A percentile compares a stretch with the other conserved stretches of the same genome.
Conservation (phyloP, 345 rosid species). For the Atalantia buxifolia region DNA sequence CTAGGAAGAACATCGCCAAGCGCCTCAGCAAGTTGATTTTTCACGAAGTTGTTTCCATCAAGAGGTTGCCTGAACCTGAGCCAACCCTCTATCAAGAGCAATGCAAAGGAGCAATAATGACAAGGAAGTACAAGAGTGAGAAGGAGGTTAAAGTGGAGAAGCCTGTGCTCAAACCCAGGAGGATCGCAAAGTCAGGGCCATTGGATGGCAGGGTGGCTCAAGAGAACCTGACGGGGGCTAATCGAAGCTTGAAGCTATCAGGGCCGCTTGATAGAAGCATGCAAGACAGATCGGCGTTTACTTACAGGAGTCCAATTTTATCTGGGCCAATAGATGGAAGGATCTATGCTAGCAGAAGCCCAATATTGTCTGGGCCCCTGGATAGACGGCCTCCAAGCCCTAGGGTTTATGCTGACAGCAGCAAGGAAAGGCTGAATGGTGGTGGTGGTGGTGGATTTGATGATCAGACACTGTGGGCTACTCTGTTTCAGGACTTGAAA, state of each 20-base stretch:
- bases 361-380: slow-evolving; percentile 45
- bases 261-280: slow-evolving; percentile 61
- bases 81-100: slow-evolving; percentile 11
- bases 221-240: slow-evolving; percentile 27
- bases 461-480: slow-evolving; percentile 53
- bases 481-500: slow-evolving; percentile 68
- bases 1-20: slow-evolving; percentile 44
- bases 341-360: slow-evolving; percentile 29
- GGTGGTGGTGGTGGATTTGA: slow-evolving; percentile 27
- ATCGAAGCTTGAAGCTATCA: slow-evolving; percentile 44
- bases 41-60: slow-evolving; percentile 26
- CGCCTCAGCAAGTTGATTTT: slow-evolving; percentile 41
- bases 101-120: slow-evolving; percentile 22
- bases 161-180: slow-evolving; percentile 27
- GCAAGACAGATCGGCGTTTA: slow-evolving; percentile 46
- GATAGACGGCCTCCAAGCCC: slow-evolving; percentile 45
- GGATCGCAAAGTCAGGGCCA: slow-evolving; percentile 68
- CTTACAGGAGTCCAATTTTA: slow-evolving; percentile 40
- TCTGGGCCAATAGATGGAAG: slow-evolving; percentile 41
- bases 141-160: slow-evolving; percentile 29
- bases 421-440: slow-evolving; percentile 21
- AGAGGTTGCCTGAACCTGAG: slow-evolving; percentile 35
- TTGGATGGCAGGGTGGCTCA: slow-evolving; percentile 34
- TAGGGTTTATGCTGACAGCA: slow-evolving; percentile 20
- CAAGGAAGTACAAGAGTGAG: slow-evolving; percentile 35